Conservation (phyloP, 768 basidiomycete genomes). For the Dendrothele bispora region DNA sequence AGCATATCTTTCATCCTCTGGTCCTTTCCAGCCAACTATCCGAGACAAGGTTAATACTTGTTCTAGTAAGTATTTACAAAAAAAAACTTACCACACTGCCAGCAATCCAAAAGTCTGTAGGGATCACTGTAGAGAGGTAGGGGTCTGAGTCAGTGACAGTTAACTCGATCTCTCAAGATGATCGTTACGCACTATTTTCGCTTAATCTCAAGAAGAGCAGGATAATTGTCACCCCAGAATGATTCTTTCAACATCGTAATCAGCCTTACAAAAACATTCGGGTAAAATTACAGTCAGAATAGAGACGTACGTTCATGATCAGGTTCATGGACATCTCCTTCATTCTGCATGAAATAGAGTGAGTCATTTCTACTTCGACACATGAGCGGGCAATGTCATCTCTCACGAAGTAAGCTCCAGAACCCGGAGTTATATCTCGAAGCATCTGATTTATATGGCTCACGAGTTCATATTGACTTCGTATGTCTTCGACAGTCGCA, state of each 20-base stretch:
- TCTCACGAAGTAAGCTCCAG: conserved; percentile 21
- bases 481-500: conserved; percentile 15
- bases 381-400: not conserved
- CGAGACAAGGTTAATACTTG: not conserved
- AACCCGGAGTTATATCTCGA: conserved; percentile 15
- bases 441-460: conserved; percentile 12
- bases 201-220: conserved; percentile 39
- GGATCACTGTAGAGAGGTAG: conserved; percentile 39
- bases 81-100: conserved; percentile 46
- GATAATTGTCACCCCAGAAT: conserved; percentile 48
- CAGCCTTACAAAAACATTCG: not conserved
- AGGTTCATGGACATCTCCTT: conserved; percentile 20
- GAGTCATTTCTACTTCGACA: not conserved
- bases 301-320: conserved; percentile 14
- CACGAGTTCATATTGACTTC: conserved; percentile 10
- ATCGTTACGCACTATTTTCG: conserved; percentile 43
- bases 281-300: not conserved
- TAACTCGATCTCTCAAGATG: not conserved
- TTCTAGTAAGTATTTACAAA: not conserved
- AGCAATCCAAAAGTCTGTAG: conserved; percentile 45
- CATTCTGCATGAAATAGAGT: conserved; percentile 11
- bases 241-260: conserved; percentile 27
- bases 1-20: conserved; percentile 4
- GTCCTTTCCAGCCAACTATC: conserved; percentile 8
- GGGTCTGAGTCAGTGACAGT: not conserved